phyloP scores from a whole-genome alignment of 768 basidiomycete genomes.

The Boletellus sp. region DNA sequence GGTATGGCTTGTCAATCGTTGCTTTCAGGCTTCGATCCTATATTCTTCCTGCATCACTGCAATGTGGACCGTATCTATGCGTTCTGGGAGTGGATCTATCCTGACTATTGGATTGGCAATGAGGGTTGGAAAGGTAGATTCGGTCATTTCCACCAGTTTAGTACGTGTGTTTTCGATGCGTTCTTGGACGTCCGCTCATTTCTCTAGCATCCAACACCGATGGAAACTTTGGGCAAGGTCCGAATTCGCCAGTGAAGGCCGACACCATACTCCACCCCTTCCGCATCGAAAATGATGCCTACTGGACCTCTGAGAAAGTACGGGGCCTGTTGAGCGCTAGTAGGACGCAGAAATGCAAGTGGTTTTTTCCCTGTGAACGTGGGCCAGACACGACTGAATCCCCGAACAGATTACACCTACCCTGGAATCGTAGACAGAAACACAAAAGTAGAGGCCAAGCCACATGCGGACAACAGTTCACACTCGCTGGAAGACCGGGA shows the following conservation, averaged over 20 bases:
- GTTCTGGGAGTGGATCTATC: constrained; percentile 21
- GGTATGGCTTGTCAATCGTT: neutral
- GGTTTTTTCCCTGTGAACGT: neutral
- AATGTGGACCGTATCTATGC: constrained; percentile 20
- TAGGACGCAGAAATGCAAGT: constrained; percentile 6
- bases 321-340: constrained; percentile 5
- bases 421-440: constrained; percentile 10
- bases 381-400: neutral
- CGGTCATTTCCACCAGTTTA: constrained; percentile 2
- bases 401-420: constrained; percentile 17
- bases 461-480: too few species aligned
- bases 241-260: too few species aligned
- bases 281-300: constrained; percentile 1
- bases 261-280: constrained; percentile 9
- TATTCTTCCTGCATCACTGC: constrained; percentile 19
- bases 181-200: neutral
- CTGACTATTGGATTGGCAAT: constrained; percentile 13
- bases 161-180: neutral
- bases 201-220: neutral
- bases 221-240: too few species aligned
- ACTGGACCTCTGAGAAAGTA: constrained; percentile 15
- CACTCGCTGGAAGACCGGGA: too few species aligned
- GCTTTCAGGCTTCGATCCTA: constrained; percentile 13
- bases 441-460: too few species aligned
- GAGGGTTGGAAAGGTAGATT: constrained; percentile 9